Percentiles rank a stretch among this genome's conserved stretches.
These are phyloP conservation scores for Trichoderma orchidacearum DNA, from an alignment of 495 filamentous ascomycete genomes.

Conservation along the genomic window DNA sequence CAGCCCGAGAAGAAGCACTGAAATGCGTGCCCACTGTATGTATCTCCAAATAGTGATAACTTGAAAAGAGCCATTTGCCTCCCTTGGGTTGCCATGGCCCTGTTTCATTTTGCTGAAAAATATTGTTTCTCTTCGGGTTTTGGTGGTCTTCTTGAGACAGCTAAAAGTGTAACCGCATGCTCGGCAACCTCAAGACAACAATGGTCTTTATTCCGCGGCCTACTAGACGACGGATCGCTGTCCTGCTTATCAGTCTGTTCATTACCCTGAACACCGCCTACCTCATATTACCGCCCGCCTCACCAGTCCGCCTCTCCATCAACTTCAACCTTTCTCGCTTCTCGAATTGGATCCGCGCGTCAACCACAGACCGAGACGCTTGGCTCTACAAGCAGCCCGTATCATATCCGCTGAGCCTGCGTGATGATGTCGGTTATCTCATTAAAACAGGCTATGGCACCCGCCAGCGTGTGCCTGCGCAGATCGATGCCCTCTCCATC, in stretches of 20 bases:
- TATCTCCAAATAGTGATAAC: too few species aligned
- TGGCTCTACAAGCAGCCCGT: conserved; percentile 7
- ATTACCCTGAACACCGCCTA: not conserved
- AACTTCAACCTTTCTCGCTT: conserved; percentile 11
- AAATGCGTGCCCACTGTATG: too few species aligned
- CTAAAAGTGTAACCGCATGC: too few species aligned
- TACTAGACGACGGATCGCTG: not conserved
- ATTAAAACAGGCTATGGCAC: conserved; percentile 35
- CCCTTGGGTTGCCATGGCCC: too few species aligned
- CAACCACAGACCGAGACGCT: conserved; percentile 6
- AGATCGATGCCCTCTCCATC: conserved; percentile 19
- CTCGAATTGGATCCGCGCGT: not conserved
- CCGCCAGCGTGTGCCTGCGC: conserved; percentile 16
- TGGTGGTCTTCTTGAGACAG: too few species aligned
- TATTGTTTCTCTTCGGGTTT: too few species aligned
- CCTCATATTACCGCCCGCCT: conserved; percentile 2
- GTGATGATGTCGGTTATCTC: conserved; percentile 23
- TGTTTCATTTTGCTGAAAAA: too few species aligned
- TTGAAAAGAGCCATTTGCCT: too few species aligned
- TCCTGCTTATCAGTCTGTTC: not conserved
- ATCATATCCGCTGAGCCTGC: conserved; percentile 12
- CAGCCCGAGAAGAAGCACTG: too few species aligned
- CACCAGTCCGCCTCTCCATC: conserved; percentile 10
- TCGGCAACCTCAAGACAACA: not conserved
- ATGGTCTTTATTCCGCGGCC: not conserved